Base-by-base conservation (phyloP, 2,329 filamentous ascomycete genomes). In the Neofusicoccum cordaticola region DNA sequence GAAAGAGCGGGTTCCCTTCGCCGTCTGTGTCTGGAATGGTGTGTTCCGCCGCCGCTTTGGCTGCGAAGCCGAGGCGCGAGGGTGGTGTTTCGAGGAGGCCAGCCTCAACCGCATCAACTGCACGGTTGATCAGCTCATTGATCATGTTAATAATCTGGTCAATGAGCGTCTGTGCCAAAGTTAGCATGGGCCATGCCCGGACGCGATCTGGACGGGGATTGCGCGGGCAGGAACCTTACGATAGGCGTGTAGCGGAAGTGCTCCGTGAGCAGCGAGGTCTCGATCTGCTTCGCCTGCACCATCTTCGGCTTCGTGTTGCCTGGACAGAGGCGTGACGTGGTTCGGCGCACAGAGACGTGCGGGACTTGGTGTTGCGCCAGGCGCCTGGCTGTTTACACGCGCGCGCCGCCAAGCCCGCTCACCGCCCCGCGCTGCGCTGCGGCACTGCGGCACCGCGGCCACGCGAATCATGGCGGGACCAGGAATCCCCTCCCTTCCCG, bases 131-230 rank as follows among this genome's bases (percentile, higher is more conserved):
- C 72, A 97, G 86, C 73, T 94, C 91, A 81, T 98, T 99, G 77
- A 97, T 88, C 63, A 90, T 91, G 82, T 98, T 97, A 81, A 98
- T 97, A 71, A 98, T 93, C 80, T 98, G 94, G 86, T 99, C 95
- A 73, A 99, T 90, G 47, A 99, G 87, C 67, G 91, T 91, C 93
- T 97, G 31, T 15, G 19, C 48, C 11, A 35, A 15, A 53, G 39
- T 53, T 13, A 41, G 45, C 58, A 45, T 41, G 8, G 34, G 44
- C 31, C 13, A 13, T 9, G 9, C 12, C 34, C 19, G 11, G 12
- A 39, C 19, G 17, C 7, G 4, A 11, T 42, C 34, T 31, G 44
- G 35, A 17, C 12, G 44, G 41, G 50, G 35, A 6, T 3, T 27
- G 50, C 41, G 50, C 31, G n/a, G 13, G n/a, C 12, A 12, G 39